A percentile compares a stretch with the other conserved stretches of the same genome.
Evolutionary conservation across 75 land plant species (phyloP).

Genomic region (Pinus albicaulis): DNA sequence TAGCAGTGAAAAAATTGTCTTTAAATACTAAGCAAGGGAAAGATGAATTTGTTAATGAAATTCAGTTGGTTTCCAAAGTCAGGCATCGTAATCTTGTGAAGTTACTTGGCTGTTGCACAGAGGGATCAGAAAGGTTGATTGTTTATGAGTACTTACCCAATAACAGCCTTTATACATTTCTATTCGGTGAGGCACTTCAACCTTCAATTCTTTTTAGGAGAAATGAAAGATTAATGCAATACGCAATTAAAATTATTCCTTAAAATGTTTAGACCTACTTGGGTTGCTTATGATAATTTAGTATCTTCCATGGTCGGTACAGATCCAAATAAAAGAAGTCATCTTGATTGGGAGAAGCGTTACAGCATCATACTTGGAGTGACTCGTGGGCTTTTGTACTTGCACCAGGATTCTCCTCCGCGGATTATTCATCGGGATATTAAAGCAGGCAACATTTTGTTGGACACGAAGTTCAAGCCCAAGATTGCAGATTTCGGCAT

Average conservation of each 20-base stretch:
- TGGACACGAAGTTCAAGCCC: constrained; percentile 29
- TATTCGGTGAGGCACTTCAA: no score
- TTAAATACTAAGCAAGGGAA: constrained; percentile 26
- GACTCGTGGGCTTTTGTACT: constrained; percentile 30
- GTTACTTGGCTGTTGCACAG: constrained; percentile 15
- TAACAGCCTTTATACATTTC: no score
- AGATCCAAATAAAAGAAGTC: background rate
- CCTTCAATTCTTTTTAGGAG: no score
- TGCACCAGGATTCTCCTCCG: constrained; percentile 29
- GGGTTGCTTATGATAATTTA: no score
- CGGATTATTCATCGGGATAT: constrained; percentile 47
- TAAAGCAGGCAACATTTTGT: constrained; percentile 35
- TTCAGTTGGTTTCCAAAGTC: constrained; percentile 7
- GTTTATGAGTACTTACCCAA: background rate
- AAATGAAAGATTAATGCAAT: no score
- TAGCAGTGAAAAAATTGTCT: constrained; percentile 35
- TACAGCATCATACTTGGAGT: constrained; percentile 29
- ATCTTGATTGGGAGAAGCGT: constrained; percentile 20
- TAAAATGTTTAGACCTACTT: no score
- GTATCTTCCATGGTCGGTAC: background rate
- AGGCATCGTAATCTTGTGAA: constrained; percentile 20
- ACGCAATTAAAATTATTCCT: no score
- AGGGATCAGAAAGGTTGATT: background rate
- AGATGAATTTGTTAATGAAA: constrained; percentile 31
- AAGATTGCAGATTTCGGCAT: constrained; percentile 29